phyloP scores from a whole-genome alignment of 2,329 filamentous ascomycete genomes.

The Cladophialophora exuberans region DNA sequence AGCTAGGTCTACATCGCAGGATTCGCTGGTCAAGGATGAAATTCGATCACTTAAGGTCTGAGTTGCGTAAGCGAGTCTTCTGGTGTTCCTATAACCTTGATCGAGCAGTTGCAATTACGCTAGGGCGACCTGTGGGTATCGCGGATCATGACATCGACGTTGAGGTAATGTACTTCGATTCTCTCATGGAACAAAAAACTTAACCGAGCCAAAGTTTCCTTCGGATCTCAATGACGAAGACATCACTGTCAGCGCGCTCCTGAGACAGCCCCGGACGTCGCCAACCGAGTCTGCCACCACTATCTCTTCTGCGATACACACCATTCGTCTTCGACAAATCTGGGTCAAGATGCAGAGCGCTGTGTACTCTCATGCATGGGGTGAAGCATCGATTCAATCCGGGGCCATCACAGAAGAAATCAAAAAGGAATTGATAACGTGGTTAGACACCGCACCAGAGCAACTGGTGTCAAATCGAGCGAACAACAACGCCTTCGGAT shows the following conservation, averaged over 20 bases:
- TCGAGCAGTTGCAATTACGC: constrained; percentile 44
- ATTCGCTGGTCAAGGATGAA: constrained; percentile 14
- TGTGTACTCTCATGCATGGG: neutral
- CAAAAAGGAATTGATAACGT: neutral
- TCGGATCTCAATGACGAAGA: neutral
- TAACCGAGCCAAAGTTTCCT: neutral
- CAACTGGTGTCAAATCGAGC: constrained; percentile 28
- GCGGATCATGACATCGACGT: constrained; percentile 48
- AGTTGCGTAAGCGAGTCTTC: constrained; percentile 48
- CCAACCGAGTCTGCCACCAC: neutral
- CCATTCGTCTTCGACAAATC: neutral
- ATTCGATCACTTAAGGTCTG: constrained; percentile 39
- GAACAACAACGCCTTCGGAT: constrained; percentile 38
- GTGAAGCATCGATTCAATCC: neutral
- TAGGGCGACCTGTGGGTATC: constrained; percentile 45
- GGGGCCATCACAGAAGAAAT: neutral
- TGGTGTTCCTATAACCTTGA: constrained; percentile 51
- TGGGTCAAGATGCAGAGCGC: neutral
- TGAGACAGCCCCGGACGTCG: neutral
- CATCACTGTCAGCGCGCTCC: neutral
- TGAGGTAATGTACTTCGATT: constrained; percentile 21
- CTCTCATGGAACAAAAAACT: too few relatives aligned
- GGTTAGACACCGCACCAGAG: neutral
- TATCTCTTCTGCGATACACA: neutral
- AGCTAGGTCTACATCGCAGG: constrained; percentile 33